These are phyloP conservation scores for Debaryomyces sp. DNA, from an alignment of 1,139 yeast genomes.

Conservation along the genomic window DNA sequence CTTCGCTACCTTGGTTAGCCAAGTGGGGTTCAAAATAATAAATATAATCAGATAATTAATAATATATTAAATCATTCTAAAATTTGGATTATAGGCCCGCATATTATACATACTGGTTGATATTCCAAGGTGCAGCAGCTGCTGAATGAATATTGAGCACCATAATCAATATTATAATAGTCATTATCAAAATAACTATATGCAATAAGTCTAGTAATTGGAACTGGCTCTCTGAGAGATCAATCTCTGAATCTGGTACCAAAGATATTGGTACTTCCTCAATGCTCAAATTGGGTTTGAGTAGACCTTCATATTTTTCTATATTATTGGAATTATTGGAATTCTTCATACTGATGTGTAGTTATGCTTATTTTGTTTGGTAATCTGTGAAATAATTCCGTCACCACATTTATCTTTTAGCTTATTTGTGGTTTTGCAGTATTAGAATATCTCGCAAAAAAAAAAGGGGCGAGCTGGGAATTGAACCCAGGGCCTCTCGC, in stretches of 20 bases:
- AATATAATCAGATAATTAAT: no score
- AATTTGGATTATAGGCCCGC: background rate
- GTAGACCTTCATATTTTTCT: background rate
- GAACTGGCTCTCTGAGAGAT: background rate
- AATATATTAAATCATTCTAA: no score
- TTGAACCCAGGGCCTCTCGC: slow-evolving; percentile 28
- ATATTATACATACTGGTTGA: background rate
- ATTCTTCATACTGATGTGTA: background rate
- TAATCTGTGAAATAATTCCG: background rate
- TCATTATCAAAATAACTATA: slow-evolving; percentile 9
- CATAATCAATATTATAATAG: slow-evolving; percentile 10
- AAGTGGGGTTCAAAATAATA: background rate
- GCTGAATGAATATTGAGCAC: slow-evolving; percentile 3
- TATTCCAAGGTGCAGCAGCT: background rate
- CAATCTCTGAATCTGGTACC: background rate
- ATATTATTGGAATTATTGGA: background rate
- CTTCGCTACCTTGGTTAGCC: background rate
- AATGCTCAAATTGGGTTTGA: slow-evolving; percentile 1
- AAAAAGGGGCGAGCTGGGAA: slow-evolving; percentile 25
- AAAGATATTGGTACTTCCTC: slow-evolving; percentile 3
- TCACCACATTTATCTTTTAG: background rate
- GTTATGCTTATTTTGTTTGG: background rate
- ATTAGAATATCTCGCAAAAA: slow-evolving; percentile 6
- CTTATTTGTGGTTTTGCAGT: slow-evolving; percentile 1
- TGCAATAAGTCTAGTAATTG: slow-evolving; percentile 9